Percentiles rank a stretch among this genome's conserved stretches.
Conservation (phyloP, 2,329 filamentous ascomycete genomes). For the Dactylonectria estremocensis region DNA sequence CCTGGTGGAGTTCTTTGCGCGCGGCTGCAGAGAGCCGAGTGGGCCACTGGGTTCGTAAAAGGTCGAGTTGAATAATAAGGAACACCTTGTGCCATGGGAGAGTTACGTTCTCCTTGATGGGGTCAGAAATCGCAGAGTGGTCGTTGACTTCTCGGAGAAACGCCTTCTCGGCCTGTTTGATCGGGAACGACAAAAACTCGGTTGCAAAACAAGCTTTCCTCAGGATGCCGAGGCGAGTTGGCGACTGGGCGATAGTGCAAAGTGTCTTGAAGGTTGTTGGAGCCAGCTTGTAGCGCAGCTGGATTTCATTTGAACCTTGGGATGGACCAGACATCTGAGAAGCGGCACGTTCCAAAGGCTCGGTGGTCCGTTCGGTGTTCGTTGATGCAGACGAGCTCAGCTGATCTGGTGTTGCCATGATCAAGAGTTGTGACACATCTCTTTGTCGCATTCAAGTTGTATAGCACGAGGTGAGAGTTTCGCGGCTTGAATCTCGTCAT, state of each 20-base stretch:
- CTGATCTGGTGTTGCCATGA: constrained; percentile 12
- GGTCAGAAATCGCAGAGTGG: constrained; percentile 57
- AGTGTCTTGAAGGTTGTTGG: constrained; percentile 51
- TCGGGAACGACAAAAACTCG: constrained; percentile 56
- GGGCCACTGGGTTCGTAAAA: constrained; percentile 75
- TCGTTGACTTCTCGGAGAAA: constrained; percentile 59
- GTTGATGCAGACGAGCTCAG: neutral
- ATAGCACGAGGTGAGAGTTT: neutral
- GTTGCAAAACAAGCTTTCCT: constrained; percentile 56
- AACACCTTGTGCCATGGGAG: constrained; percentile 81
- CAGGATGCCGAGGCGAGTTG: constrained; percentile 54
- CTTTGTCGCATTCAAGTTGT: neutral
- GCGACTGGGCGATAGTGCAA: constrained; percentile 43
- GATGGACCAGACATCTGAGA: constrained; percentile 2
- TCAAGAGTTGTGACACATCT: constrained; percentile 1
- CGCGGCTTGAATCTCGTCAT: neutral
- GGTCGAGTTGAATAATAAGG: constrained; percentile 80
- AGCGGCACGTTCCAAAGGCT: neutral
- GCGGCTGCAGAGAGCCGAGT: constrained; percentile 58
- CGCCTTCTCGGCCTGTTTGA: constrained; percentile 53
- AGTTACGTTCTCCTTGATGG: constrained; percentile 61
- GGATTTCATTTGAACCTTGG: constrained; percentile 47
- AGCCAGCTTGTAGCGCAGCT: constrained; percentile 54
- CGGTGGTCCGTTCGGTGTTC: neutral
- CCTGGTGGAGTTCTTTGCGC: constrained; percentile 52